A percentile compares a stretch with the other conserved stretches of the same genome.
Conservation (phyloP, 495 filamentous ascomycete species). For the Copromyces sp. region DNA sequence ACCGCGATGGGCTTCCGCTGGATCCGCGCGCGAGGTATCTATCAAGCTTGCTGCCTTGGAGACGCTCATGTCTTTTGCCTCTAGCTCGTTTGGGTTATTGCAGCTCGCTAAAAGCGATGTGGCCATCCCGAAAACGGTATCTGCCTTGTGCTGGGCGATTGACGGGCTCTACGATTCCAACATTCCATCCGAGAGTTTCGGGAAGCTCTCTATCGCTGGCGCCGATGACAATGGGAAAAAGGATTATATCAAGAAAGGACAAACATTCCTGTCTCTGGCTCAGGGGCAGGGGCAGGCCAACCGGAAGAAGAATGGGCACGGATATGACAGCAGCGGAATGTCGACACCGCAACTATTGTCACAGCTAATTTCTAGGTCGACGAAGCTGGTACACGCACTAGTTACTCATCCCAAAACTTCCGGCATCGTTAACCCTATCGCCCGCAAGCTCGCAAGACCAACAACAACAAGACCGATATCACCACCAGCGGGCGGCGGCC, state of each 20-base stretch:
- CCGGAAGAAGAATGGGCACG: background rate
- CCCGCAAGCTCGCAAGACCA: conserved; percentile 22
- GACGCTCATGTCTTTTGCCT: conserved; percentile 28
- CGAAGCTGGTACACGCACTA: conserved; percentile 31
- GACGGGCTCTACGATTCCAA: conserved; percentile 37
- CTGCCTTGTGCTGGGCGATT: conserved; percentile 29
- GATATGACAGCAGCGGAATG: background rate
- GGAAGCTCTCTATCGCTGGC: background rate
- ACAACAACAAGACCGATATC: background rate
- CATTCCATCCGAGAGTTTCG: conserved; percentile 6
- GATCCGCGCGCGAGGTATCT: conserved; percentile 17
- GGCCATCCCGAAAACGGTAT: conserved; percentile 31
- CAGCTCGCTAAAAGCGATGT: conserved; percentile 29
- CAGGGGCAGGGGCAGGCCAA: background rate
- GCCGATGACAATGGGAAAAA: background rate
- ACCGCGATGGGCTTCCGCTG: conserved; percentile 26
- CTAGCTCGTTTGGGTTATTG: conserved; percentile 27
- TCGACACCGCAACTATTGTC: conserved; percentile 8
- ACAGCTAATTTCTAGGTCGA: conserved; percentile 18
- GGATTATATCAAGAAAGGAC: background rate
- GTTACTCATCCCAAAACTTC: conserved; percentile 28
- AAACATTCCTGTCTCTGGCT: background rate
- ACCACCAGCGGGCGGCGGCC: background rate
- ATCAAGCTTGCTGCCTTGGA: conserved; percentile 25
- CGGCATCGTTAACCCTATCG: conserved; percentile 21